Base-by-base conservation (phyloP, 495 filamentous ascomycete genomes). In the Aspergillus mulundensis region DNA sequence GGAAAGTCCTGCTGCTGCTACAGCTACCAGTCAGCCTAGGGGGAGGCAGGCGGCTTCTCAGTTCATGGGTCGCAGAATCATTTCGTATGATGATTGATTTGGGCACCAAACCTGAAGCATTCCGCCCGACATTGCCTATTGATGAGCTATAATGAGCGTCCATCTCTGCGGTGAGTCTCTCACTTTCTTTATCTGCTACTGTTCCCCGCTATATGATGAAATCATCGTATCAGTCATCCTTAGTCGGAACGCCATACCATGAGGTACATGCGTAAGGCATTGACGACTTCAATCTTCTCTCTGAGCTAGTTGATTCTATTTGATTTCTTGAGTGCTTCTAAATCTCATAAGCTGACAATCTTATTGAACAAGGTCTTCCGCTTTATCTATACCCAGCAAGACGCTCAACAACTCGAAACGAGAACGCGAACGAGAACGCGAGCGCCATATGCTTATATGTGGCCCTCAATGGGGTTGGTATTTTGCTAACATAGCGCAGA, bases 231-330 rank as follows among this genome's bases (percentile, higher is more conserved):
- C 61, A 69, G 68, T 75, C 73, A 76, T 76, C 73, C 73, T 76
- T 76, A 76, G 73, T 68, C 73, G 65, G 67, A 73, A 65, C 58
- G 69, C 71, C 73, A 76, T 69, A 67, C 71, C 73, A 70, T 74
- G 54, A 61, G 36, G 57, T 43, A 42, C 38, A 71, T 71, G 73
- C 70, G 73, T 66, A 40, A 69, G 69, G 69, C 66, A 61, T 63
- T 67, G 69, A 61, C 63, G 69, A 71, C 53, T 54, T 49, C 57
- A 70, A 71, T 71, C 69, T 71, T 71, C 69, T 71, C 69, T 71
- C 69, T 71, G 69, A 71, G 32, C 25, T 54, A 21, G 24, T 48
- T 39, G 34, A 24, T 24, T 45, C 14, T 48, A 23, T 42, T 23
- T 38, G 30, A 54, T 34, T 3, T 36, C 10, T 44, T n/a, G 5